Base-by-base conservation (phyloP, 768 basidiomycete genomes). In the Mycena pura region DNA sequence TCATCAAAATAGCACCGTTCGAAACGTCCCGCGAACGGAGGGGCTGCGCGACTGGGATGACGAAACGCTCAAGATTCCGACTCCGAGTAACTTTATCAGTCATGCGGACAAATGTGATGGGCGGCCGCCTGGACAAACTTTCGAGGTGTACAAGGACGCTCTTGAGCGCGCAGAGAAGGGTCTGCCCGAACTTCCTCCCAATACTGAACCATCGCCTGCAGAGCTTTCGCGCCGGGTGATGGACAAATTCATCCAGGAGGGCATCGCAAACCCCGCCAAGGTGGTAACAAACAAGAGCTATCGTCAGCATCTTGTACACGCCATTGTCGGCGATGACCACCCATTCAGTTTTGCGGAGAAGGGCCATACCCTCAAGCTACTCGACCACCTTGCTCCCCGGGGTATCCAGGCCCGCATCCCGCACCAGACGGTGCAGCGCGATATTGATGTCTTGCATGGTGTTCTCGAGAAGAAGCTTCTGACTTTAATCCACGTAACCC, bases 291-390 rank as follows among this genome's bases (percentile, higher is more conserved):
- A 62, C 21, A 15, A 22, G 7, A 50, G 38, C 31, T 57, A 57
- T 34, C 61, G 55, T 14, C 22, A 40, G 27, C 41, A 47, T 43
- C 29, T 58, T 5, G 48, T 51, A 5, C 39, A 57, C 44, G 62
- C 49, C 13, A 53, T 63, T 38, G 51, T 58, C 31, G 8, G 53
- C 15, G 62, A 63, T 43, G 56, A 63, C 39, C 55, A 34, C 1
- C 13, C 55, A 6, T 63, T 57, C 29, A 57, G 61, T n/a, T 6
- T 63, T 6, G 49, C 61, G 2, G 56, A 63, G 44, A 32, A 34
- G 6, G 61, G 41, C 11, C 54, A 48, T n/a, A 44, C 38, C 31
- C 32, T 62, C 27, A 27, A 25, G 15, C 46, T 62, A 8, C 38
- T 62, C 15, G n/a, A 39, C 21, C 54, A 63, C 45, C 21, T 63